Evolutionary conservation across 2,329 filamentous ascomycete species (phyloP), one percentile per base, ranked within the genome.

Genomic region (Juglanconis sp.): DNA sequence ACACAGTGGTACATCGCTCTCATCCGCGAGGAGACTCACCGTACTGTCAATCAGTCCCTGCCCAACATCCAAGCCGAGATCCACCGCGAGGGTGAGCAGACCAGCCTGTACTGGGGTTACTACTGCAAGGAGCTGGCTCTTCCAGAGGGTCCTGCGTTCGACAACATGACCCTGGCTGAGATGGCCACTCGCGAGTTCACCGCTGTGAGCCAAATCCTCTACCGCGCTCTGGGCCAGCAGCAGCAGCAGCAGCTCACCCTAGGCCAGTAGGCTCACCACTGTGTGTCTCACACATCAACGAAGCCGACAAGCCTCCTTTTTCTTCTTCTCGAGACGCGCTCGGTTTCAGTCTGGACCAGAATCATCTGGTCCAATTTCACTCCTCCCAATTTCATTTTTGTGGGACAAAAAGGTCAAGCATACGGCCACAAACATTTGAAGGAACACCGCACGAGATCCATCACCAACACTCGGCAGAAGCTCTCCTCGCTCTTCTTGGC

Each of bases 1-100:
- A 42, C 34, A 42, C 53, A 86, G 83, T 87, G 78, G 75, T 87
- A 86, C 71, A 79, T 86, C 57, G 72, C 75, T 15, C 61, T 84
- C 31, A 80, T 87, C 59, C 81, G 82, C 42, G 78, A 83, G 64
- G 79, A 83, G 66, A 81, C 82, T 0, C 73, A 69, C 11, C 72
- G 76, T 2, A 73, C 75, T 31, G 68, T 80, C 10, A 65, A 76
- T 38, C 56, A 66, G 9, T 72, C 79, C 10, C 68, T 76, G 0
- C 72, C 83, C 30, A 69, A 70, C 5, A 75, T 81, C 61, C 78
- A 77, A 53, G 72, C 72, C 11, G 61, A 68, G 1, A 68, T 82
- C 5, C 68, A 76, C 51, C 67, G 70, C 30, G 66, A 62, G 60
- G 68, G 69, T 31, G 47, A 60, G 13, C 55, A 70, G 30, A 79